Evolutionary conservation across 2,329 filamentous ascomycete genomes (phyloP), one percentile per base, ranked within the genome.

Genomic region (Tolypocladium amazonense): DNA sequence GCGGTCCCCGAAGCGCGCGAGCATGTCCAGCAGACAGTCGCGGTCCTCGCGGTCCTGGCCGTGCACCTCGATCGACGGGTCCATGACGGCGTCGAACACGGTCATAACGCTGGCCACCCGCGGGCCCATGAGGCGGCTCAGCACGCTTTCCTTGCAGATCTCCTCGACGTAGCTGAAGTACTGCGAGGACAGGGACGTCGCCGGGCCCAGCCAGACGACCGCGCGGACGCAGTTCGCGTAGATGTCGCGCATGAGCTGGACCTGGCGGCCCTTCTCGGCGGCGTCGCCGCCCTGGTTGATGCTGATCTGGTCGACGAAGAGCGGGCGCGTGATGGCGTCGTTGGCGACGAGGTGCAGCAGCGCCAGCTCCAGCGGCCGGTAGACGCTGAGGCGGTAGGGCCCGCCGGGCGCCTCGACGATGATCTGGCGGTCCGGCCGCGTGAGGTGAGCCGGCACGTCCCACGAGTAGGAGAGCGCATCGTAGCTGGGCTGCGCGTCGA

Each of bases 231-330:
- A 69, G 8, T 54, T 57, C 0, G 64, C 43, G 62, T 72, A 73
- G 3, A 72, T 71, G 37, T 64, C 64, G 2, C 61, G 62, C 71
- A 73, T 72, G 41, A 70, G 60, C 23, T 39, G 45, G 0, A 72
- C 70, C 59, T 72, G 71, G 4, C 56, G 37, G 14, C 62, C 62
- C 47, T 69, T 70, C 50, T 73, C 70, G 0, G 47, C 70, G 0
- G 47, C 43, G 0, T 57, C 18, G 15, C 69, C 59, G 6, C 35
- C 9, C 58, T 72, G 69, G 60, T 73, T 65, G 64, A 73, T 71
- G 60, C 71, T 68, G 14, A 72, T 65, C 25, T 72, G 70, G 54
- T 73, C 71, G 0, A 70, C 63, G 57, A 71, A 73, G 4, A 73
- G 33, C 23, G 62, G 66, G 7, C 62, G 62, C 1, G 60, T 35